Percentiles rank a stretch among this genome's conserved stretches.
Evolutionary conservation across 768 basidiomycete genomes (phyloP).

Genomic region (Leccinum incarnatum): DNA sequence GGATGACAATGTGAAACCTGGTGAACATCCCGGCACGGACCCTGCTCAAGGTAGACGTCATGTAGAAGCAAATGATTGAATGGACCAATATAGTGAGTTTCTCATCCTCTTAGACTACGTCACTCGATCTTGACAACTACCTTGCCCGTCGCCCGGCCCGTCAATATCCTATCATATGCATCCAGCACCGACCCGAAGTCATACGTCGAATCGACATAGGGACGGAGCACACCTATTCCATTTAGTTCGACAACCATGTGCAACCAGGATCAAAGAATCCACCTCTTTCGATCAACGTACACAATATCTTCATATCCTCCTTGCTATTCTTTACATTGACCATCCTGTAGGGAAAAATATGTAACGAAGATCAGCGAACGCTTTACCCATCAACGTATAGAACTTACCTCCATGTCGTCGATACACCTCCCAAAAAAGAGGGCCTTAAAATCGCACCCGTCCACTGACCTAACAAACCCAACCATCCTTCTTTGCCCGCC

Average conservation of each 20-base stretch:
- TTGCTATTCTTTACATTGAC: slow-evolving; percentile 32
- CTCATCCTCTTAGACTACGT: not conserved
- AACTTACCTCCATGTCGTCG: no score
- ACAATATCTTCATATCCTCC: slow-evolving; percentile 37
- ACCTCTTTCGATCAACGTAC: slow-evolving; percentile 44
- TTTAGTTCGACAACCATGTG: not conserved
- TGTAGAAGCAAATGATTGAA: no score
- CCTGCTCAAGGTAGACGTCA: no score
- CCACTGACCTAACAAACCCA: no score
- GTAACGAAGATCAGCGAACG: not conserved
- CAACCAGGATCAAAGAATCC: not conserved
- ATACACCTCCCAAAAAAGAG: no score
- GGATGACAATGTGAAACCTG: no score
- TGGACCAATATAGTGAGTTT: not conserved
- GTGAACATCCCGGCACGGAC: no score
- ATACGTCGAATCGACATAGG: slow-evolving; percentile 58
- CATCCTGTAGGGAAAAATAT: slow-evolving; percentile 10
- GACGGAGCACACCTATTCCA: slow-evolving; percentile 45
- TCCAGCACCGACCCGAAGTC: slow-evolving; percentile 53
- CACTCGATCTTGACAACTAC: slow-evolving; percentile 54
- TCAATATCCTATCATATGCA: slow-evolving; percentile 63
- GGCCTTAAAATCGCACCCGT: no score
- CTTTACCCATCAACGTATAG: no score
- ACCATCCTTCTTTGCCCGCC: slow-evolving; percentile 8
- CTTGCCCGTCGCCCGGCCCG: slow-evolving; percentile 59